These are phyloP conservation scores for Aspergillus melleus DNA, from an alignment of 2,329 filamentous ascomycete species.

Conservation along the genomic window DNA sequence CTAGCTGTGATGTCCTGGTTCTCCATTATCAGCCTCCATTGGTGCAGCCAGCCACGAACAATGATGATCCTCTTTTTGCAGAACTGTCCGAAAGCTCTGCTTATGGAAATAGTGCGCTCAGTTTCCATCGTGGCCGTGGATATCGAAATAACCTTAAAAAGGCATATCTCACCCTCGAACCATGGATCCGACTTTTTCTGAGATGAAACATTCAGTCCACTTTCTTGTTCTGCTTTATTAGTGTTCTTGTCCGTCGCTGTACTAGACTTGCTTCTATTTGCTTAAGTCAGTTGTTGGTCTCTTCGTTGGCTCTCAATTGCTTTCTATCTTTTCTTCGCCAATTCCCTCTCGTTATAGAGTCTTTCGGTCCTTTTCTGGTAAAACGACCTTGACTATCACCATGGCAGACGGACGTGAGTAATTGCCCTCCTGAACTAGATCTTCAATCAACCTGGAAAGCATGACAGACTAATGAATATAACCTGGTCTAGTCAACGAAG, in stretches of 20 bases:
- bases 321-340: slow-evolving; percentile 1
- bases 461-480: slow-evolving; percentile 12
- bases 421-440: not conserved
- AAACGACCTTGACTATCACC: slow-evolving; percentile 12
- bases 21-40: slow-evolving; percentile 26
- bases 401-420: slow-evolving; percentile 61
- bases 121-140: slow-evolving; percentile 7
- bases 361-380: slow-evolving; percentile 1
- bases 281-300: not conserved
- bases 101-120: not conserved
- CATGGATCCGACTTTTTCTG: slow-evolving; percentile 10
- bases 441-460: no score
- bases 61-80: slow-evolving; percentile 26
- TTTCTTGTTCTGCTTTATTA: slow-evolving; percentile 1
- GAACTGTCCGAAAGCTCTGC: slow-evolving; percentile 11
- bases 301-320: not conserved
- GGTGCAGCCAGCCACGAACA: slow-evolving; percentile 30
- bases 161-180: slow-evolving; percentile 21
- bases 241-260: not conserved
- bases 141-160: slow-evolving; percentile 22
- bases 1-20: slow-evolving; percentile 25
- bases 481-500: slow-evolving; percentile 57
- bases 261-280: not conserved
- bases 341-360: not conserved
- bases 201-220: slow-evolving; percentile 14